phyloP scores from a whole-genome alignment of 1,139 yeast species.

The Debaryomycetaceae sp. region DNA sequence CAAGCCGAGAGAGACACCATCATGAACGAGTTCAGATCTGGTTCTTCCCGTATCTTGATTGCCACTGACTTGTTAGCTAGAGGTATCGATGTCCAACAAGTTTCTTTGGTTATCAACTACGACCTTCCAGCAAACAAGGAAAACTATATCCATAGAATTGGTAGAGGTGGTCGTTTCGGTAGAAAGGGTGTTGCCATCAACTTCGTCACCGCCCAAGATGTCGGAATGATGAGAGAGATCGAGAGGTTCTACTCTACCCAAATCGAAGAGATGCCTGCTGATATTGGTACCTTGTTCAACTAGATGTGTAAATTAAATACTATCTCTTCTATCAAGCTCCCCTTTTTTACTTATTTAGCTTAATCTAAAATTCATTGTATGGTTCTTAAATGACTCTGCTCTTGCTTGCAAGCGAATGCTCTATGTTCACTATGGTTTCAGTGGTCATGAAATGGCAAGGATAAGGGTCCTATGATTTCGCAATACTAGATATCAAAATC shows the following conservation, averaged over 20 bases:
- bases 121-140: slow-evolving; percentile 97
- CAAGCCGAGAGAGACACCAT: slow-evolving; percentile 97
- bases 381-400: too few species aligned
- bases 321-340: not conserved
- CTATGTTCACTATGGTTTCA: too few species aligned
- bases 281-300: slow-evolving; percentile 77
- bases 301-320: slow-evolving; percentile 15
- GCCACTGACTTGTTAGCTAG: slow-evolving; percentile 98
- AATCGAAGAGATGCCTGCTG: slow-evolving; percentile 97
- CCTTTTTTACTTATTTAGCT: slow-evolving; percentile 1
- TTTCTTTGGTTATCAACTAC: slow-evolving; percentile 94
- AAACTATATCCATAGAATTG: slow-evolving; percentile 98
- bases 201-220: slow-evolving; percentile 89
- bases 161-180: slow-evolving; percentile 99
- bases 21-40: slow-evolving; percentile 98
- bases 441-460: too few species aligned
- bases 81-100: slow-evolving; percentile 99
- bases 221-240: slow-evolving; percentile 92
- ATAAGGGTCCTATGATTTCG: too few species aligned
- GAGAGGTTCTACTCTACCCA: slow-evolving; percentile 98
- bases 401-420: too few species aligned
- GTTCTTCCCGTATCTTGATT: slow-evolving; percentile 95
- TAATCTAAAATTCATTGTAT: slow-evolving; percentile 1
- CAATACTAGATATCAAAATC: not conserved
- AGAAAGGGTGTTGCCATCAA: slow-evolving; percentile 99